A percentile compares a stretch with the other conserved stretches of the same genome.
These are phyloP conservation scores for Podospora tetraspora DNA, from an alignment of 495 filamentous ascomycete genomes.

Conservation along the genomic window DNA sequence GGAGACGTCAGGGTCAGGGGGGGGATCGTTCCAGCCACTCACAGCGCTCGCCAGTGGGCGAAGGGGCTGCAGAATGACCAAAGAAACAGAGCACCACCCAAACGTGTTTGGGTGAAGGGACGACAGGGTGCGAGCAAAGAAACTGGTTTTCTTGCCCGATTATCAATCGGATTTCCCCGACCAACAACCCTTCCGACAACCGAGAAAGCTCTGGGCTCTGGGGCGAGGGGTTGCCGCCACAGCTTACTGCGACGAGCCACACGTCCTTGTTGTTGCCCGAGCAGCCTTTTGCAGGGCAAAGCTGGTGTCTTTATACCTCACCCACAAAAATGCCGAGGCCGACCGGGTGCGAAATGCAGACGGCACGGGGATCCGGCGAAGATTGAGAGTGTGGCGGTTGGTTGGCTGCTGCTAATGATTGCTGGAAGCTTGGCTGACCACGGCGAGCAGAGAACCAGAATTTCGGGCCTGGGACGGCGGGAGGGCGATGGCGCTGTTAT, in stretches of 20 bases:
- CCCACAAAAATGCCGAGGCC: neutral
- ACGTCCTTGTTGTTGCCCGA: neutral
- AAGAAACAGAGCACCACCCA: conserved; percentile 5
- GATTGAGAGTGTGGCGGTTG: neutral
- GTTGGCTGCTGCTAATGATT: conserved; percentile 8
- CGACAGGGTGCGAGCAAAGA: conserved; percentile 2
- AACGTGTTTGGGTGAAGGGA: conserved; percentile 1
- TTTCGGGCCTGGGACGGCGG: neutral
- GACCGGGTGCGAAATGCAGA: conserved; percentile 7
- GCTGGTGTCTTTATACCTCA: neutral
- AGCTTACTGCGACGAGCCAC: conserved; percentile 17
- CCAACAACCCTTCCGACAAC: conserved; percentile 15
- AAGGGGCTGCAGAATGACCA: conserved; percentile 19
- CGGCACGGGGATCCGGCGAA: conserved; percentile 2
- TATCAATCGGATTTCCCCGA: conserved; percentile 20
- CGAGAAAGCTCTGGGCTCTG: conserved; percentile 6
- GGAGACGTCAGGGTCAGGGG: conserved; percentile 24
- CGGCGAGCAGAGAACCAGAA: neutral
- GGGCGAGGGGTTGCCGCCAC: conserved; percentile 7
- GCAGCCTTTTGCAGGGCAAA: conserved; percentile 3
- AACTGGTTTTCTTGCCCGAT: conserved; percentile 19
- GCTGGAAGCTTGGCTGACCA: conserved; percentile 8
- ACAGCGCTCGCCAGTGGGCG: conserved; percentile 10
- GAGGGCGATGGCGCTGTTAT: conserved; percentile 4
- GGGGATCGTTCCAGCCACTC: conserved; percentile 9